Base-by-base conservation (phyloP, 1,284 basidiomycete species). In the Fomitopsis schrenkii region DNA sequence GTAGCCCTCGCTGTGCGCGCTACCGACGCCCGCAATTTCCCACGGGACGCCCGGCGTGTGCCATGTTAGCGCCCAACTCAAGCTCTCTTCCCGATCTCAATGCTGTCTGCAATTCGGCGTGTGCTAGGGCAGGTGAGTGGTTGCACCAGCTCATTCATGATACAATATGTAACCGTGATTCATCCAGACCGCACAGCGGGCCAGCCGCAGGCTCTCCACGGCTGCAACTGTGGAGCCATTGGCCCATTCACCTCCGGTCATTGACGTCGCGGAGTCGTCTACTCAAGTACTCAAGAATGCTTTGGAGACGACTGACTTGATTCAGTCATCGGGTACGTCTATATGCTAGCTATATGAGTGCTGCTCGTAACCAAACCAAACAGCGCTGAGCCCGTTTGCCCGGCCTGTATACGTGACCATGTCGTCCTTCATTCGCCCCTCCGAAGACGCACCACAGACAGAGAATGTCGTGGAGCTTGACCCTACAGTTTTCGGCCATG, bases 401-500 rank as follows among this genome's bases (percentile, higher is more conserved):
- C 72, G 79, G 59, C 88, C 87, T 2, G 75, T 89, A 19, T 85
- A 83, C 64, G 74, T 91, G 19, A 75, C 80, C 26, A 74, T 91
- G 66, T 85, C 86, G 4, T 79, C 81, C 55, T 79, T 89, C 17
- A 73, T 88, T 40, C 81, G 79, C 63, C 79, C 77, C 36, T 72
- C 72, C 48, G 71, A 75, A 48, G 74, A 74, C 45, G 75, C 76
- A 19, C 72, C 77, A 9, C 66, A 75, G 36, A 74, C 79, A 45
- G 77, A 80, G 22, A 79, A 81, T 61, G 78, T 92, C 28, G 91
- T 92, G 36, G 83, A 86, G 54, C 86, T 97, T 40, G 87, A 95
- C 65, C 85, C 93, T 6, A 83, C 85, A 35, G 87, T 99, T 30
- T 99, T 99, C 75, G 82, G 85, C 67, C 88, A 93, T 65, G 91